Base-by-base conservation (phyloP, 2,329 filamentous ascomycete species). In the Epichloe sylvatica region DNA sequence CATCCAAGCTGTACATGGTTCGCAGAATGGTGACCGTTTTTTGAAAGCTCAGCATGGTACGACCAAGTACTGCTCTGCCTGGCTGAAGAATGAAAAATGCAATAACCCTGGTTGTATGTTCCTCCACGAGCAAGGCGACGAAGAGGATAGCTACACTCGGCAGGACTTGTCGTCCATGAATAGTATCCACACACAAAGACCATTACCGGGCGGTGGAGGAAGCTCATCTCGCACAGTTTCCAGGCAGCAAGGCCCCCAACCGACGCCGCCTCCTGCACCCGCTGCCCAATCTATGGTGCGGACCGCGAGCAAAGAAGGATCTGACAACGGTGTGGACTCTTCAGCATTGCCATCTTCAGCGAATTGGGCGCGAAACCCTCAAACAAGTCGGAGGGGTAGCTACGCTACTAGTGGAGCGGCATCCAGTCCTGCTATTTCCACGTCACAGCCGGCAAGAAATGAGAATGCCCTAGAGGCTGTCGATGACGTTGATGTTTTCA, bases 71-170 rank as follows among this genome's bases (percentile, higher is more conserved):
- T 98, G 92, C 66, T 98, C 92, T 0, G 91, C 92, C 4, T 98
- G 94, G 73, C 75, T 98, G 17, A 85, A 94, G 51, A 89, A 94
- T 57, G 92, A 98, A 66, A 84, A 83, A 56, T 98, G 92, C 67
- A 89, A 86, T 50, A 98, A 98, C 61, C 82, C 90, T 47, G 91
- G 92, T 54, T 98, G 92, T 72, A 98, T 96, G 80, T 98, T 98
- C 66, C 70, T 98, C 46, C 92, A 98, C 62, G 94, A 98, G 67
- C 86, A 92, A 38, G 94, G 92, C n/a, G 92, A 98, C 62, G 92
- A 96, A 59, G 91, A 92, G 57, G 91, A 97, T 61, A 96, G 89
- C 67, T 97, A 95, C 64, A 94, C 88, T 8, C 80, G 92, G 45
- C 89, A 96, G 64, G 91, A 96, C 65, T 70, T 97, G 37, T 97